Evolutionary conservation across 208 protist genomes (phyloP).

Genomic region (Naegleria gruberi): DNA sequence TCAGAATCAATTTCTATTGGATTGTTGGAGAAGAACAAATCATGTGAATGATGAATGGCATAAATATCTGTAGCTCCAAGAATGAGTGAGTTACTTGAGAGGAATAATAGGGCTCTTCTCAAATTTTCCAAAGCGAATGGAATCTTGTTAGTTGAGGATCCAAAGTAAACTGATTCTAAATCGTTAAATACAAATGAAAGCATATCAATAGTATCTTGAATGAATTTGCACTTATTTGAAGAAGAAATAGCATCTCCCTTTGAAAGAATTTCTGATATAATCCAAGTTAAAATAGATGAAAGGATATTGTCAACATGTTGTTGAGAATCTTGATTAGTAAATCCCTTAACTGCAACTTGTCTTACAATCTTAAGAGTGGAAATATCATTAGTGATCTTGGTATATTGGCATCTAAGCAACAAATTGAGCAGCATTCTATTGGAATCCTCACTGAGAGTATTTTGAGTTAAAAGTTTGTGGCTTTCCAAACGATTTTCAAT

Average conservation of each 20-base stretch:
- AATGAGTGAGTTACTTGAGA: not conserved
- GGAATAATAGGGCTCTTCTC: not conserved
- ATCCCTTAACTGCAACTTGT: not conserved
- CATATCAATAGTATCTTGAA: conserved; percentile 2
- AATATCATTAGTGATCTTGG: not conserved
- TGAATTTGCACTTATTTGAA: not conserved
- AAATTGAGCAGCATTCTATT: not conserved
- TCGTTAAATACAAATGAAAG: not conserved
- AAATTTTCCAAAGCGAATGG: not conserved
- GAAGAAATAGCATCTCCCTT: not conserved
- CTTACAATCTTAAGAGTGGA: not conserved
- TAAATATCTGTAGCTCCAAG: not conserved
- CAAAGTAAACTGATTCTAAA: not conserved
- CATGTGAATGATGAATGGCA: not conserved
- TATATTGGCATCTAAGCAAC: not conserved
- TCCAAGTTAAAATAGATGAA: not conserved
- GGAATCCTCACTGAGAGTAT: not conserved
- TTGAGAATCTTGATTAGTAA: not conserved
- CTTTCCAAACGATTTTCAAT: not conserved
- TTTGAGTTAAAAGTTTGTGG: not conserved
- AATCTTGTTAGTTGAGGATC: not conserved
- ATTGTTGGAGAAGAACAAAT: not conserved
- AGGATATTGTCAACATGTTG: not conserved
- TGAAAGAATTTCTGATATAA: not conserved
- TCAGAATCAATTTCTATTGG: not conserved